Conservation (phyloP, 352 stramenopile genomes). For the Pythium aphanidermatum region DNA sequence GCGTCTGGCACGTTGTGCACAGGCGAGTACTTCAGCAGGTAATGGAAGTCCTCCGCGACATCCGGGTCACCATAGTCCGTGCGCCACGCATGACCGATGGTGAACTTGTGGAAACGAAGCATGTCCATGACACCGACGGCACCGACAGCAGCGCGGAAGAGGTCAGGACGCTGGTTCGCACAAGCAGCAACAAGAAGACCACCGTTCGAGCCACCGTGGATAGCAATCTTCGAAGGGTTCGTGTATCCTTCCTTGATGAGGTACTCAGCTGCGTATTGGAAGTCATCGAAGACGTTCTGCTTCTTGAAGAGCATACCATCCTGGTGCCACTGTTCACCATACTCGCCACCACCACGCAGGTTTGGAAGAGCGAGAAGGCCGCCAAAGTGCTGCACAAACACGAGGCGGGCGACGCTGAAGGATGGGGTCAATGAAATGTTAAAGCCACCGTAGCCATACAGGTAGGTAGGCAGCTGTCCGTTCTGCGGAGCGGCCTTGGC, state of each 20-base stretch:
- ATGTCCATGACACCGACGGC: constrained; percentile 95
- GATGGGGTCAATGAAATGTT: constrained; percentile 91
- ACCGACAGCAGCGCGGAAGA: constrained; percentile 91
- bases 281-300: constrained; percentile 95
- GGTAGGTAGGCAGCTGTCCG: constrained; percentile 84
- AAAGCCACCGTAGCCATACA: constrained; percentile 95
- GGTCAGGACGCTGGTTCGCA: constrained; percentile 85
- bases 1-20: constrained; percentile 82
- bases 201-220: constrained; percentile 92
- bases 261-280: constrained; percentile 92
- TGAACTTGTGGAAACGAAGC: constrained; percentile 93
- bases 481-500: constrained; percentile 72
- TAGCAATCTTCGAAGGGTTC: constrained; percentile 85
- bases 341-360: constrained; percentile 92
- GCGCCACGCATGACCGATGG: constrained; percentile 89
- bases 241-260: constrained; percentile 88
- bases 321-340: constrained; percentile 89
- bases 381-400: constrained; percentile 90
- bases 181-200: constrained; percentile 90
- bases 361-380: constrained; percentile 91
- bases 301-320: constrained; percentile 92
- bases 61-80: constrained; percentile 85
- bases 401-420: constrained; percentile 82
- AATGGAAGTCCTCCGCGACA: constrained; percentile 72
- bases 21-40: constrained; percentile 82